Conservation (phyloP, 441 rosid genomes). For the Populus hybrid region DNA sequence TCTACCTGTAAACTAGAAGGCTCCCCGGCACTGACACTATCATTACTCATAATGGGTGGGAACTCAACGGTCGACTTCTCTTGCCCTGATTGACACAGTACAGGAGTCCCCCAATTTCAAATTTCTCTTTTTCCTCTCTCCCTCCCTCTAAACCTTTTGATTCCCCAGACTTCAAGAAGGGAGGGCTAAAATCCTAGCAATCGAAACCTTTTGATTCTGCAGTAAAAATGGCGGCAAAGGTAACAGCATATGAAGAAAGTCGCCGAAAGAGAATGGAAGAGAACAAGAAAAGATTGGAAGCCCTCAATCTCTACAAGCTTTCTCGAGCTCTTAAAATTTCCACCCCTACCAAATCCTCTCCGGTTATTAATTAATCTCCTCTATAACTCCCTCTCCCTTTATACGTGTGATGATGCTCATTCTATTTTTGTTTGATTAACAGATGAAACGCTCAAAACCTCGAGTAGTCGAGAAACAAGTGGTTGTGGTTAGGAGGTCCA, state of each 20-base stretch:
- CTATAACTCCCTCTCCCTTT: background rate
- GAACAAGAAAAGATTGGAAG: slow-evolving; percentile 72
- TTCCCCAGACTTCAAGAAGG: background rate
- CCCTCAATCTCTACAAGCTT: slow-evolving; percentile 60
- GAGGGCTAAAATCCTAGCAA: background rate
- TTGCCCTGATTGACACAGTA: background rate
- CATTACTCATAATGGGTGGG: no score
- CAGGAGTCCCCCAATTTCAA: background rate
- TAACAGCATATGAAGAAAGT: slow-evolving; percentile 45
- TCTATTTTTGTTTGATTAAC: slow-evolving; percentile 2
- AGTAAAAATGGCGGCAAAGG: slow-evolving; percentile 33
- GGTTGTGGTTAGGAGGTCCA: slow-evolving; percentile 58
- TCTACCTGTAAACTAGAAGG: no score
- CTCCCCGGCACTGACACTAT: no score
- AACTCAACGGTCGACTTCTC: background rate
- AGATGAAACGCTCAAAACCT: slow-evolving; percentile 44
- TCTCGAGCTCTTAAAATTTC: slow-evolving; percentile 41
- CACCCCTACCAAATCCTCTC: slow-evolving; percentile 39
- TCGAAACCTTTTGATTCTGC: background rate
- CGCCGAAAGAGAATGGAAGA: slow-evolving; percentile 59
- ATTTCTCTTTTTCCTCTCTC: background rate
- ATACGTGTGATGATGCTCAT: background rate
- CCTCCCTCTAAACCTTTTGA: no score
- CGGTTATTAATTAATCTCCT: slow-evolving; percentile 22
- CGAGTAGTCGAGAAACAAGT: slow-evolving; percentile 36